Evolutionary conservation across 2,329 filamentous ascomycete genomes (phyloP).

Genomic region (Fusarium decemcellulare): DNA sequence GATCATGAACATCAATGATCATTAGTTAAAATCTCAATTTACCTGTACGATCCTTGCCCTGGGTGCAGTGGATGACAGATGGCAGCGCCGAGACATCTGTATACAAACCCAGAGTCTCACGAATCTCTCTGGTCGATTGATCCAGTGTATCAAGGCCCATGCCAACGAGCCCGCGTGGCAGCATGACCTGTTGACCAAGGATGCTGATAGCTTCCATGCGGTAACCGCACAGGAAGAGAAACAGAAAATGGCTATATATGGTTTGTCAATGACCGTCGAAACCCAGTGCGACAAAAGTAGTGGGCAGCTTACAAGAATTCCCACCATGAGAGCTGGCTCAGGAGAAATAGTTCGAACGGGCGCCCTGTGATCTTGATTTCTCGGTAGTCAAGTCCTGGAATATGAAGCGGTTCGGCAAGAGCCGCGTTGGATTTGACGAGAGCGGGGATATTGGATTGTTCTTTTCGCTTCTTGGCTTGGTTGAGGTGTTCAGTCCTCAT

Average conservation of each 20-base stretch:
- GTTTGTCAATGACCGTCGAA: neutral
- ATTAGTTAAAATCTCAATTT: neutral
- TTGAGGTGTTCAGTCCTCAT: conserved; percentile 79
- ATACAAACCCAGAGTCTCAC: conserved; percentile 52
- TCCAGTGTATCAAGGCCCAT: conserved; percentile 79
- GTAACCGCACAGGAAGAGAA: conserved; percentile 76
- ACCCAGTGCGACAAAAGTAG: neutral
- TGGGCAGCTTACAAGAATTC: conserved; percentile 69
- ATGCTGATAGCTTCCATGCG: conserved; percentile 79
- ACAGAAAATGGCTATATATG: conserved; percentile 61
- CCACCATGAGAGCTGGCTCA: conserved; percentile 78
- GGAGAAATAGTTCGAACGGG: conserved; percentile 76
- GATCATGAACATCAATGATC: neutral
- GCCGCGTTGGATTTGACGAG: conserved; percentile 59
- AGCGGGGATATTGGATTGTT: conserved; percentile 60
- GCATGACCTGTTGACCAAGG: conserved; percentile 79
- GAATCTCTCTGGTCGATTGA: conserved; percentile 74
- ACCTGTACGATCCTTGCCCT: conserved; percentile 83
- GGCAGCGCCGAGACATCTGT: conserved; percentile 65
- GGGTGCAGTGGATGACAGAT: conserved; percentile 84
- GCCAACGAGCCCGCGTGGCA: conserved; percentile 78
- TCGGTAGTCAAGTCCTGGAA: conserved; percentile 74
- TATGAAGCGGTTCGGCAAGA: conserved; percentile 69
- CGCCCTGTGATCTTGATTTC: conserved; percentile 82
- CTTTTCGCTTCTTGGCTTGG: conserved; percentile 73